Base-by-base conservation (phyloP, 768 basidiomycete genomes). In the Sutorius australiensis region DNA sequence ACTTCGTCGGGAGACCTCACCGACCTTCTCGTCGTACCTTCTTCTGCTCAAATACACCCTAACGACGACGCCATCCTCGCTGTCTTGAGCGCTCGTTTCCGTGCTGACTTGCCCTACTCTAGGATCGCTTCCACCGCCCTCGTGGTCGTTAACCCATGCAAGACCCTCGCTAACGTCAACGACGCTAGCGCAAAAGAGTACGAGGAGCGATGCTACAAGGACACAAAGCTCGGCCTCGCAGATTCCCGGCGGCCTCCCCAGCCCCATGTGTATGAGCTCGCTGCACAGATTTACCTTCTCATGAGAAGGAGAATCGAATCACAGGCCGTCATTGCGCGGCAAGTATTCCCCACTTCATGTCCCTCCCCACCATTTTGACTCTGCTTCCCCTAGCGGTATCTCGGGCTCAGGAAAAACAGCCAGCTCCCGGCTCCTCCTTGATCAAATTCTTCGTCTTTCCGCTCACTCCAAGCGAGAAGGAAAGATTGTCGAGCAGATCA, bases 191-290 rank as follows among this genome's bases (percentile, higher is more conserved):
- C 82, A 40, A 74, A 75, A 59, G 80, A 80, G 53, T 86, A 85
- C 58, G 79, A 80, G 61, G 77, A 80, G 36, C 66, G 75, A 34
- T 75, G 69, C 54, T 82, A 82, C 74, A 77, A 76, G 68, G 78
- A 81, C 63, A 78, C 79, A 45, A 72, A 68, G 48, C 67, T 77
- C 10, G 69, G 69, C 49, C 60, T 76, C 24, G 72, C 64, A 3
- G 65, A 72, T 33, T 61, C 72, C 27, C 65, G 65, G 4, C 59
- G 74, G 2, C 72, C 75, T 17, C 72, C 80, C 9, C 79, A 80
- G 47, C 84, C 84, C 30, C 83, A 83, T 61, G 60, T 81, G 1
- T 86, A 82, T 61, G 85, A 86, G 53, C 70, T 83, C 38, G 84
- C 84, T 1, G 80, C 79, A 27, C 72, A 79, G 57, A 75, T 80